Base-by-base conservation (phyloP, 2,329 filamentous ascomycete genomes). In the Aureobasidium subglaciale region DNA sequence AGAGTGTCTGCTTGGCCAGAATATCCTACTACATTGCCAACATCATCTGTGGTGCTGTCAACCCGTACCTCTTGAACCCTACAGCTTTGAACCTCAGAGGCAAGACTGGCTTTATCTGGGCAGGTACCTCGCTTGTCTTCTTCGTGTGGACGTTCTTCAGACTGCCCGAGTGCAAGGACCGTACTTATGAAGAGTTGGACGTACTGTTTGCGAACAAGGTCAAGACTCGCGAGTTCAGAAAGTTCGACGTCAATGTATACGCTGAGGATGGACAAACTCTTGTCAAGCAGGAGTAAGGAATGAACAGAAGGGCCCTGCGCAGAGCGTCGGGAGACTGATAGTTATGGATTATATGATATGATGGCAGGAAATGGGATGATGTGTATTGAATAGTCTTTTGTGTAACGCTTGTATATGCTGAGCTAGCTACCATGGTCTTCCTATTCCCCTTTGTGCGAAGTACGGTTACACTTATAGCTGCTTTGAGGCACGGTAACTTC, bases 101-200 rank as follows among this genome's bases (percentile, higher is more conserved):
- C 25, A 74, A 73, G 57, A 65, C 73, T 24, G 72, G 70, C 0
- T 74, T 75, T 62, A 70, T 73, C 60, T 74, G 69, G 56, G 70
- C 68, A 7, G 70, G 69, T 0, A 57, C 72, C 3, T 64, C 65
- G 9, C 49, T 65, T 2, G 55, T 71, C 0, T 66, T 65, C 34
- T 56, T 73, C 7, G 30, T 69, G 0, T 72, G 71, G 70, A 63
- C 67, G 1, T 73, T 63, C 56, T 68, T 71, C 24, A 62, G 69
- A 27, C 62, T 73, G 1, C 71, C 72, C 4, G 72, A 74, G 60
- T 73, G 70, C 41, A 70, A 68, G 53, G 71, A 66, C 1, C 58
- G 71, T 29, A 73, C 72, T 25, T 73, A 68, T 56, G 71, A 73
- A 52, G 71, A 75, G 62, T 59, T 75, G 32, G 71, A 75, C 61